Evolutionary conservation across 164 flowering plant genomes (phyloP).

Genomic region (Chimonanthus praecox): DNA sequence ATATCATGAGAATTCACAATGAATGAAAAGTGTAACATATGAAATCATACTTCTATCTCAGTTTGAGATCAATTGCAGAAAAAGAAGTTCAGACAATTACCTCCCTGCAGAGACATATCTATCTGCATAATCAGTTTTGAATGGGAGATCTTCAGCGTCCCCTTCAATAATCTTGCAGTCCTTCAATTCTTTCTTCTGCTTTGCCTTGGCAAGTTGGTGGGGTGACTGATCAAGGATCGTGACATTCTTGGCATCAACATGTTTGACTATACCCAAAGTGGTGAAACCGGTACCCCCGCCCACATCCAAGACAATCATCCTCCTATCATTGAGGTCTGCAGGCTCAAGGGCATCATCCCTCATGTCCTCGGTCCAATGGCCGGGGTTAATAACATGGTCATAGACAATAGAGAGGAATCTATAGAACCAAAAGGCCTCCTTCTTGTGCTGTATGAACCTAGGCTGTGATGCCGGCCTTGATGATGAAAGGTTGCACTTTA

Average conservation of each 20-base stretch:
- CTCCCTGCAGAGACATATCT: conserved; percentile 82
- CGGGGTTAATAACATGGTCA: conserved; percentile 69
- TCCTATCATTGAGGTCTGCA: conserved; percentile 51
- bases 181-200: conserved; percentile 64
- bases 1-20: not conserved
- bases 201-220: conserved; percentile 80
- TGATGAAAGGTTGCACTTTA: conserved; percentile 44
- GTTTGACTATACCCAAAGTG: conserved; percentile 70
- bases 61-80: not conserved
- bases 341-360: conserved; percentile 81
- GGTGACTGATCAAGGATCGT: conserved; percentile 77
- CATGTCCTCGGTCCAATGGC: conserved; percentile 90
- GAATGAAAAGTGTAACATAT: not conserved
- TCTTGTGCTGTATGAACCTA: conserved; percentile 74
- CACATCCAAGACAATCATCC: conserved; percentile 65
- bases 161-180: conserved; percentile 69
- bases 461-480: conserved; percentile 68
- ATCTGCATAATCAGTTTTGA: conserved; percentile 72
- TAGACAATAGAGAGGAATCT: conserved; percentile 67
- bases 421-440: conserved; percentile 84
- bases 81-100: conserved; percentile 17
- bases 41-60: not conserved
- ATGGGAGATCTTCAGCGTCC: conserved; percentile 78
- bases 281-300: conserved; percentile 88
- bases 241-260: conserved; percentile 77